phyloP scores from a whole-genome alignment of 306 rosid species.

The Vigna nakashimae region DNA sequence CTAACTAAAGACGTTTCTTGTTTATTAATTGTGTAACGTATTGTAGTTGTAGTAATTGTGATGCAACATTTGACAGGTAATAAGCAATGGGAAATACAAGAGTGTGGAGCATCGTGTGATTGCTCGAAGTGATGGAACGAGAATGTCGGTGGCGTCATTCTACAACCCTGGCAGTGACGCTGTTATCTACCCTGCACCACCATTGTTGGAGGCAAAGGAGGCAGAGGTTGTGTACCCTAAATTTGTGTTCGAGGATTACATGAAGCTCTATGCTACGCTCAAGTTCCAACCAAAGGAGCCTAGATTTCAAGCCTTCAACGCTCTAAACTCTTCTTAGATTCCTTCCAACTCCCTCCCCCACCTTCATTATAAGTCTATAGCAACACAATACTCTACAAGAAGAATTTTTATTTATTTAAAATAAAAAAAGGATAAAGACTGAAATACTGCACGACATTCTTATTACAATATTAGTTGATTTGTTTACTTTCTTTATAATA shows the following conservation, averaged over 20 bases:
- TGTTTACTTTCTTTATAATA: neutral
- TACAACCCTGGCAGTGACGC: slow-evolving; percentile 81
- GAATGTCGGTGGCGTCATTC: slow-evolving; percentile 84
- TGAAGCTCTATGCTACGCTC: slow-evolving; percentile 63
- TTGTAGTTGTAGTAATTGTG: neutral
- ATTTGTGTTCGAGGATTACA: slow-evolving; percentile 78
- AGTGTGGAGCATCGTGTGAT: slow-evolving; percentile 80
- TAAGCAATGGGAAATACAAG: slow-evolving; percentile 79
- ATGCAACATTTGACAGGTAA: slow-evolving; percentile 51
- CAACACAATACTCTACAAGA: neutral
- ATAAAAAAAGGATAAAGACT: neutral
- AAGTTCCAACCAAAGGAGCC: slow-evolving; percentile 83
- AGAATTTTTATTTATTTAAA: neutral
- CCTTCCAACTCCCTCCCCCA: slow-evolving; percentile 49
- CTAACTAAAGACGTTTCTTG: neutral
- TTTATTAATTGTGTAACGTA: neutral
- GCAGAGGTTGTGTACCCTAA: slow-evolving; percentile 55
- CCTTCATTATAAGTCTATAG: slow-evolving; percentile 36
- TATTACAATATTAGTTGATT: neutral
- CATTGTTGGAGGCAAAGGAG: slow-evolving; percentile 56
- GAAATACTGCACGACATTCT: neutral
- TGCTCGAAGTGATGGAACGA: slow-evolving; percentile 59
- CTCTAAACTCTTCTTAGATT: slow-evolving; percentile 43
- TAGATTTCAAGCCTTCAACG: slow-evolving; percentile 74
- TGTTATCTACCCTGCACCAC: slow-evolving; percentile 72